Conservation (phyloP, 2,329 filamentous ascomycete genomes). For the Chaetomiaceae sp. region DNA sequence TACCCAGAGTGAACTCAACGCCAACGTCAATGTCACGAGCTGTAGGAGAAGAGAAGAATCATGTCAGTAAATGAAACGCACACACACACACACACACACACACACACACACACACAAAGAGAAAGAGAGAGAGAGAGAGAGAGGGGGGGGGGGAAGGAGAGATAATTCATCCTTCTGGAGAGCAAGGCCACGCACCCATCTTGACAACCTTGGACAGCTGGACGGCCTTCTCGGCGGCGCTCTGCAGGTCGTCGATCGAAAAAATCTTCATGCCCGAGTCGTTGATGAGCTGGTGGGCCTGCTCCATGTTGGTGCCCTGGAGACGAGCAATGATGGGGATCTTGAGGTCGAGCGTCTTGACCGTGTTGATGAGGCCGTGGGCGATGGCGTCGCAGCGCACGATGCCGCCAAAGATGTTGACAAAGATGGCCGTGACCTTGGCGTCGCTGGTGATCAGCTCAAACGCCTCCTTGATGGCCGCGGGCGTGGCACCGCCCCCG, state of each 20-base stretch:
- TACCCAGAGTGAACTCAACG: constrained; percentile 91
- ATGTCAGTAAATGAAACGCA: constrained; percentile 14
- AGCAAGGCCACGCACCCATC: constrained; percentile 64
- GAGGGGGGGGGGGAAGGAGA: too few relatives aligned
- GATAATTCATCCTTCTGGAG: not conserved
- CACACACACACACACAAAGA: not conserved
- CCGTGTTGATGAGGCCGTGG: constrained; percentile 90
- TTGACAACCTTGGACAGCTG: constrained; percentile 99
- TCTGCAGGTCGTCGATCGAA: constrained; percentile 97
- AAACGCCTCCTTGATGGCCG: constrained; percentile 95
- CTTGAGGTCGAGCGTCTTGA: constrained; percentile 89
- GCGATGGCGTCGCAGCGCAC: constrained; percentile 97
- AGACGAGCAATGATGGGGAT: constrained; percentile 95
- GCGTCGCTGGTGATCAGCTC: constrained; percentile 97
- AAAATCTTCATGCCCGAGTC: constrained; percentile 99
- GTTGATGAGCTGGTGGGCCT: constrained; percentile 88
- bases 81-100: too few relatives aligned
- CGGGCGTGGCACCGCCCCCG: constrained; percentile 92
- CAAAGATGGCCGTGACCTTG: constrained; percentile 98
- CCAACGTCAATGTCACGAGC: constrained; percentile 95
- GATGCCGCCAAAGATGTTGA: constrained; percentile 99
- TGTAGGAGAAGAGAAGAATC: constrained; percentile 31
- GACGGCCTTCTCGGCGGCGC: constrained; percentile 93
- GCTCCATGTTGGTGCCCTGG: constrained; percentile 97
- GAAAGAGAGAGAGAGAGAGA: constrained; percentile 9